phyloP scores from a whole-genome alignment of 345 rosid genomes.

The Moringa oleifera region DNA sequence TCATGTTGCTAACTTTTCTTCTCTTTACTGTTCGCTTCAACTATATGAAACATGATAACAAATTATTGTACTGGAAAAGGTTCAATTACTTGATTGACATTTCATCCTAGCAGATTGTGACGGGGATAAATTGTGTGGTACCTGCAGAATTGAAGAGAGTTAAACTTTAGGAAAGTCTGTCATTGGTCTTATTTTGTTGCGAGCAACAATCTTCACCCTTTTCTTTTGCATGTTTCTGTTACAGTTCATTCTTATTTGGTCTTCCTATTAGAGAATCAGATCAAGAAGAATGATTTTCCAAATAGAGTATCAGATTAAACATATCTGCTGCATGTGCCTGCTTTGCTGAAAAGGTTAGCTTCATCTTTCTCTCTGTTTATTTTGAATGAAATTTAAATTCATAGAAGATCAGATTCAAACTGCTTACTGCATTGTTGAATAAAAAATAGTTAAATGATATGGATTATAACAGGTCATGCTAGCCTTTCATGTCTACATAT shows the following conservation, averaged over 20 bases:
- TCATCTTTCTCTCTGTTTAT: too few species aligned
- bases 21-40: neutral
- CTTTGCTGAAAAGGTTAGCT: neutral
- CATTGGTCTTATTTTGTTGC: too few species aligned
- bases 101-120: neutral
- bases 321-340: neutral
- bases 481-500: too few species aligned
- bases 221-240: neutral
- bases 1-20: neutral
- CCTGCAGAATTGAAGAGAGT: neutral
- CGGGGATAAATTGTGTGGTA: neutral
- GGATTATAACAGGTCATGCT: too few species aligned
- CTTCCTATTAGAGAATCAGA: neutral
- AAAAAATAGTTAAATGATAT: too few species aligned
- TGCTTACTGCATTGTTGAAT: too few species aligned
- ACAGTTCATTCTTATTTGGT: too few species aligned
- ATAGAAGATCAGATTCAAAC: too few species aligned
- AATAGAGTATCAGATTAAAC: neutral
- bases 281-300: neutral
- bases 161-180: too few species aligned
- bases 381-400: too few species aligned
- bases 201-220: neutral
- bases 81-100: neutral
- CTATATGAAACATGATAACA: neutral
- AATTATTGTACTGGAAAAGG: too few species aligned